Evolutionary conservation across 2,329 filamentous ascomycete genomes (phyloP), one percentile per base, ranked within the genome.

Genomic region (Trichoderma harzianum): DNA sequence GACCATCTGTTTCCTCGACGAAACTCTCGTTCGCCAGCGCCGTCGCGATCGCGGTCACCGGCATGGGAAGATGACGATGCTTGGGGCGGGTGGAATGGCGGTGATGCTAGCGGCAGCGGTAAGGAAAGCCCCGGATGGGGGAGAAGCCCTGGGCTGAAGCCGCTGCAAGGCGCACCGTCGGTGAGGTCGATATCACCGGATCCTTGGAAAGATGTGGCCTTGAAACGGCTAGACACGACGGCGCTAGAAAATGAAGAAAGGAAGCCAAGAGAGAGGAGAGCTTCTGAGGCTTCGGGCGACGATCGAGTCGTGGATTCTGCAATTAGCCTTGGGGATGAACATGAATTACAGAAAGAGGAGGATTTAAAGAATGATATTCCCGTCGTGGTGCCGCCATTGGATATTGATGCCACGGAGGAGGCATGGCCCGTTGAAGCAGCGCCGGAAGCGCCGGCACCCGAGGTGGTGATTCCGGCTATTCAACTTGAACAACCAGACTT

Each of bases 21-120:
- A 16, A 28, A n/a, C 39, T 74, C 75, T 62, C 53, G 73, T 14
- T 76, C 77, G 24, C 76, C 61, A 34, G 61, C 61, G 32, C 76
- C 69, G 32, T 55, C 61, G n/a, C 69, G 34, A 30, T 58, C 77
- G 28, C 69, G 69, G n/a, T 58, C 78, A 26, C 74, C 77, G 36
- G 78, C 78, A 32, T 82, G 79, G 79, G 77, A 79, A 24, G 78
- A 78, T 7, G 78, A 80, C 47, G 76, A 79, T 71, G 75, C 76
- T 1, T 82, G 81, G 81, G 80, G 79, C n/a, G 78, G 78, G 8
- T 82, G 81, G 81, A 77, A 78, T 28, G 80, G 80, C n/a, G 78
- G 60, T 63, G 63, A 76, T 18, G 71, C 39, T 47, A 32, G 68
- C 24, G 73, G 73, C 6, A 72, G 43, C 8, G 75, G 72, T 30